Conservation (phyloP, 2,329 filamentous ascomycete species). For the Paracamarosporium sp. region DNA sequence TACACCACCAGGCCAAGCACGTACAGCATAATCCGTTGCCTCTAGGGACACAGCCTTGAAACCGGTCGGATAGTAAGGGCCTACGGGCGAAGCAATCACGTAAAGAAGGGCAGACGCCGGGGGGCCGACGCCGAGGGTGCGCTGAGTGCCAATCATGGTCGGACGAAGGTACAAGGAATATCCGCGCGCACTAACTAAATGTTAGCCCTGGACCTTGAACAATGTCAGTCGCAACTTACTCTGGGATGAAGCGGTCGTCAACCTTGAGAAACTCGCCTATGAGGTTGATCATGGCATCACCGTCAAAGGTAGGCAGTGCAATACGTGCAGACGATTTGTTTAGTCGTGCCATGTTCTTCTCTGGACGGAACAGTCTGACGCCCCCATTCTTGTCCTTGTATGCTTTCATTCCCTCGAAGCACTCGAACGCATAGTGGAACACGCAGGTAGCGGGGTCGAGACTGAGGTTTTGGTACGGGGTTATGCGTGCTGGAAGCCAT, state of each 20-base stretch:
- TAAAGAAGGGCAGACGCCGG: constrained; percentile 91
- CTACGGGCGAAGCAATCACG: constrained; percentile 94
- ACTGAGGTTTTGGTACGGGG: constrained; percentile 94
- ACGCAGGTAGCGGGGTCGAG: constrained; percentile 96
- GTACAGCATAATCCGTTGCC: constrained; percentile 94
- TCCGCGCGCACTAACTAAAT: constrained; percentile 63
- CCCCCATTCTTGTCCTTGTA: constrained; percentile 85
- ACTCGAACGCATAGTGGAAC: constrained; percentile 98
- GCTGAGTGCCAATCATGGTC: constrained; percentile 96
- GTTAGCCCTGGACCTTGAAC: background rate
- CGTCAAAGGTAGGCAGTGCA: constrained; percentile 85
- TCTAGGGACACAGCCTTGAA: constrained; percentile 97
- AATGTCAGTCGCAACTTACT: constrained; percentile 54
- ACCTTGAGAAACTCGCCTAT: constrained; percentile 80
- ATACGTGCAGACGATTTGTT: constrained; percentile 93
- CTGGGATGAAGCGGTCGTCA: constrained; percentile 89
- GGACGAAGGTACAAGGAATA: constrained; percentile 96
- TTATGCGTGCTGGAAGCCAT: constrained; percentile 84
- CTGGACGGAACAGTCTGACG: constrained; percentile 88
- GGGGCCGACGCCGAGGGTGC: constrained; percentile 89
- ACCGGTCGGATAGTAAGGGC: constrained; percentile 96
- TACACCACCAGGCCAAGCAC: constrained; percentile 96
- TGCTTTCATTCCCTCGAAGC: constrained; percentile 99
- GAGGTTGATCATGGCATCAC: constrained; percentile 76
- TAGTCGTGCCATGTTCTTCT: constrained; percentile 94